Evolutionary conservation across 345 rosid species (phyloP), one percentile per base, ranked within the genome.

Genomic region (Pseudoturritis turrita): DNA sequence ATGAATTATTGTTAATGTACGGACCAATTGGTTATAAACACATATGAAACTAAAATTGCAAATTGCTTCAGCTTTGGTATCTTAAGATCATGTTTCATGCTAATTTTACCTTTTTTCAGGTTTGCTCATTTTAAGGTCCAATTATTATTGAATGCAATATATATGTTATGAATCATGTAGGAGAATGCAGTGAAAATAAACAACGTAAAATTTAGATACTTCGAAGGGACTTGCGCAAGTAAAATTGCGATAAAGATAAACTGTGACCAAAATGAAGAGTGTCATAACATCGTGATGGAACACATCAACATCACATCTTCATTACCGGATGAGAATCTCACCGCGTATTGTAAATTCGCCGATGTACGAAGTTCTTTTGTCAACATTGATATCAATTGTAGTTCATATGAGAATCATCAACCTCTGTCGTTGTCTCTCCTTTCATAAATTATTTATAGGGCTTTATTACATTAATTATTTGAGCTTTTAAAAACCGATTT

Each of bases 301-400:
- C 51, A 73, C 21, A 47, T 73, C 33, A 44, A 65, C 15, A 46
- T 65, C 13, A 65, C 77, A 25, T 65, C 77, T 25, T 26, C 77
- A 51, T 13, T 40, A 4, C 64, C 63, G 19, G n/a, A 14, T 2
- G 43, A 21, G 9, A 23, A 21, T 29, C 57, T 64, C 35, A 31
- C 10, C 2, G 15, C 77, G 10, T 53, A 29, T 18, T 72, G 77
- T 23, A 50, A 29, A 61, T 61, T 37, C 9, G 75, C 75, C 5
- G 35, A 71, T 49, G 68, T 71, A 2, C 1, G 5, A 19, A 28
- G 25, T 51, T 41, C n/a, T 9, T 50, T 19, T 43, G 75, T 71
- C 22, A 35, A 39, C 61, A 51, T 51, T 5, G 12, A 37, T 11
- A 14, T 71, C 10, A 26, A 13, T 6, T 70, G 74, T 36, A 4